These are phyloP conservation scores for Cubamyces sp. DNA, from an alignment of 768 basidiomycete genomes.

Conservation along the genomic window DNA sequence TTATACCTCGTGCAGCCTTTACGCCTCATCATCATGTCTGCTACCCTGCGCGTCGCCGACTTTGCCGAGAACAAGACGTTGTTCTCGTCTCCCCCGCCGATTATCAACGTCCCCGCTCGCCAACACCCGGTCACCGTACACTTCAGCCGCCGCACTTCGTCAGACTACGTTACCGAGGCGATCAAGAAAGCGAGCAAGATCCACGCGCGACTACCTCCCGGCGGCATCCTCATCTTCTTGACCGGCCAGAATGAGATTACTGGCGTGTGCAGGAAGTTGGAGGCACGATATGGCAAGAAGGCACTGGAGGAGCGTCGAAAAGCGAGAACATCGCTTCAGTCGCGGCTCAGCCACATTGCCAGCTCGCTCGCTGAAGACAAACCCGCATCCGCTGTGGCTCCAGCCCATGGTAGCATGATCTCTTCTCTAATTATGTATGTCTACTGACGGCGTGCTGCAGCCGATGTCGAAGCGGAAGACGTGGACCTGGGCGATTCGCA, in stretches of 20 bases:
- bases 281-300: conserved; percentile 73
- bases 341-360: conserved; percentile 16
- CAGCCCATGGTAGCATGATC: conserved; percentile 50
- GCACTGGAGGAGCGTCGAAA: conserved; percentile 58
- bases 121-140: conserved; percentile 96
- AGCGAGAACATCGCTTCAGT: conserved; percentile 29
- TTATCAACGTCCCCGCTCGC: conserved; percentile 86
- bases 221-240: conserved; percentile 91
- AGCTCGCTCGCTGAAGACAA: conserved; percentile 14
- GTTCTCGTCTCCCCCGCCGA: conserved; percentile 85
- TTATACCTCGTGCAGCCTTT: conserved; percentile 58
- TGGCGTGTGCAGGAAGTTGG: conserved; percentile 80
- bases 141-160: conserved; percentile 82
- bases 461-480: conserved; percentile 82
- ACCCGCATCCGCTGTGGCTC: conserved; percentile 35
- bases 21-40: conserved; percentile 97
- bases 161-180: conserved; percentile 90
- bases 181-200: conserved; percentile 91
- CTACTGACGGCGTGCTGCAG: conserved; percentile 38
- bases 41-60: conserved; percentile 91
- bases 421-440: not conserved
- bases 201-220: conserved; percentile 88
- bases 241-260: conserved; percentile 97
- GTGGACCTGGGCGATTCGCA: conserved; percentile 62
- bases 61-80: conserved; percentile 85